Evolutionary conservation across 1,284 basidiomycete genomes (phyloP), one percentile per base, ranked within the genome.

Genomic region (Pseudozyma sp.): DNA sequence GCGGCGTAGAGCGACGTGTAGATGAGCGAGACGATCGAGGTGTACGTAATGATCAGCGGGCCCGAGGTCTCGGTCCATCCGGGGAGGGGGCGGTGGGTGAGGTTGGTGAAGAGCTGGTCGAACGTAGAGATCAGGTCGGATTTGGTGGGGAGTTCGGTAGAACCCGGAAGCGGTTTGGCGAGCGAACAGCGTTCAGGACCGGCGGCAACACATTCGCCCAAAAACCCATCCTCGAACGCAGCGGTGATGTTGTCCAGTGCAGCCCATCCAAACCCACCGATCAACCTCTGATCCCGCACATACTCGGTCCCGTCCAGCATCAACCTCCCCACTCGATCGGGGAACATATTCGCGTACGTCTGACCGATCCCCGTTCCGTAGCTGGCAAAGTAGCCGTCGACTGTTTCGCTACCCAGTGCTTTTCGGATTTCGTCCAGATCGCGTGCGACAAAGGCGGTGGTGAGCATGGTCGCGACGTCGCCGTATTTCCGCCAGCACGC

Each of bases 321-420:
- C 39, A 76, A 16, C 7, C 74, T 42, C 0, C 74, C 74, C 4
- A 68, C 65, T 1, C 42, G 40, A 5, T 65, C 9, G 8, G 74
- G 74, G 17, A 76, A 76, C 69, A 76, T 68, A 39, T 69, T 70
- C 42, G 39, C 55, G 16, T 72, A 76, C 8, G 61, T 73, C 54
- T 67, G 64, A 6, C 61, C 74, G 9, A 76, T 72, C 0, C 65
- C 68, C 3, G 74, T 73, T 7, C 74, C 74, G 29, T 76, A 76
- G 24, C 66, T 68, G 46, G 68, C 49, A 57, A 76, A 62, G 54
- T 68, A 68, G 0, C 66, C 74, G 24, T 51, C 62, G 17, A 76
- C 19, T 29, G 39, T 16, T 1, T 55, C 57, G 16, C 73, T 57
- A 13, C 49, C 54, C 6, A 76, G 37, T 0, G 74, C 74, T 16